phyloP scores from a whole-genome alignment of 2,329 filamentous ascomycete species.

The Decorospora gaudefroyi region DNA sequence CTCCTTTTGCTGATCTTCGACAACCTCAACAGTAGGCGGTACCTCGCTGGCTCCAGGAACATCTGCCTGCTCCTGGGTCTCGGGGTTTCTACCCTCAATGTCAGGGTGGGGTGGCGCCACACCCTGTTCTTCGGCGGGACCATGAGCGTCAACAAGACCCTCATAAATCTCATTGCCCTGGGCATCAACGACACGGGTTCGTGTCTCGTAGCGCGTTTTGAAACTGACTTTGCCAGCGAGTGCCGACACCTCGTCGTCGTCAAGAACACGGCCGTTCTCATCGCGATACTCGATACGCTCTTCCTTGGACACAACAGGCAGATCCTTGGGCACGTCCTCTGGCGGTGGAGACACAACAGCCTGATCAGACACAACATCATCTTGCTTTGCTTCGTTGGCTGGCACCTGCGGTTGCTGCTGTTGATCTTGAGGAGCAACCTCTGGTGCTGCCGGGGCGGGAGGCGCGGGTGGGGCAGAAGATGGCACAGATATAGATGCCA shows the following conservation, averaged over 20 bases:
- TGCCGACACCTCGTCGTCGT: constrained; percentile 79
- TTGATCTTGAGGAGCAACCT: constrained; percentile 14
- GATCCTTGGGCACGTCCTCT: constrained; percentile 29
- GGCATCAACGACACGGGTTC: constrained; percentile 79
- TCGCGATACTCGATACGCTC: constrained; percentile 94
- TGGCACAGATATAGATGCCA: constrained; percentile 32
- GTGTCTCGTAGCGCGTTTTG: constrained; percentile 94
- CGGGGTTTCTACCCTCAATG: constrained; percentile 61
- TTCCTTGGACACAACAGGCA: constrained; percentile 61
- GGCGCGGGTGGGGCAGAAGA: constrained; percentile 34
- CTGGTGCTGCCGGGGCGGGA: constrained; percentile 19
- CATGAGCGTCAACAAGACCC: constrained; percentile 47
- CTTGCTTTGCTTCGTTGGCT: constrained; percentile 23
- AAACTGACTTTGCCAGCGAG: constrained; percentile 94
- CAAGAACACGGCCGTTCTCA: constrained; percentile 85
- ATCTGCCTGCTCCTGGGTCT: constrained; percentile 54
- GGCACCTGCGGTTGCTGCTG: constrained; percentile 17
- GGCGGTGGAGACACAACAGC: constrained; percentile 41
- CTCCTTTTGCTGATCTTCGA: constrained; percentile 53
- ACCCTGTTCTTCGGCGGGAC: constrained; percentile 36
- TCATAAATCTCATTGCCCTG: constrained; percentile 74
- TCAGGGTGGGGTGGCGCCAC: constrained; percentile 61
- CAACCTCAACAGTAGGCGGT: constrained; percentile 49
- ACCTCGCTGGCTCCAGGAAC: constrained; percentile 48
- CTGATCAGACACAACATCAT: constrained; percentile 33